Percentiles rank a stretch among this genome's conserved stretches.
Conservation (phyloP, 768 basidiomycete species). For the Phaffia tasmanica region DNA sequence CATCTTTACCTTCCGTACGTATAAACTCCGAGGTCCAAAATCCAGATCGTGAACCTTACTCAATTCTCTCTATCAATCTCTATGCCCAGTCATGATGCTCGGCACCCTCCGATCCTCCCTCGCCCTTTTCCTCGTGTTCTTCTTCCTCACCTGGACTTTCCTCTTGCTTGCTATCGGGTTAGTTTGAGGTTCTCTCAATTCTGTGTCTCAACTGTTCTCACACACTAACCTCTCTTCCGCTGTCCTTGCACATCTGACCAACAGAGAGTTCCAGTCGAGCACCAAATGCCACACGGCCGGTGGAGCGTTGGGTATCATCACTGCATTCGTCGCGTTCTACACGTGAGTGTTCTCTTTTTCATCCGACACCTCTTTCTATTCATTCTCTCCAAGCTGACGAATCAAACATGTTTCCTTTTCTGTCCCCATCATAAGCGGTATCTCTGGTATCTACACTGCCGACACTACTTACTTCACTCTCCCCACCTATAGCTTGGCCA, state of each 20-base stretch:
- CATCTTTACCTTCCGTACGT: conserved; percentile 17
- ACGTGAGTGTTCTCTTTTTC: background rate
- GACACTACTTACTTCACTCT: conserved; percentile 8
- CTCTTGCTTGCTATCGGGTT: background rate
- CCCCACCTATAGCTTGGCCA: too few species aligned
- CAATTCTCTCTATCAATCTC: too few species aligned
- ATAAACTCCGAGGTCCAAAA: too few species aligned
- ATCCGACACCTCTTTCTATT: too few species aligned
- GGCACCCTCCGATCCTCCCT: conserved; percentile 18
- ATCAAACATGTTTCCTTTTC: too few species aligned
- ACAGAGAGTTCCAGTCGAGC: conserved; percentile 14
- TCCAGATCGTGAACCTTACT: too few species aligned
- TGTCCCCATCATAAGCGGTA: background rate
- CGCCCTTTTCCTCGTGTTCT: conserved; percentile 23
- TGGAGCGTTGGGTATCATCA: conserved; percentile 21
- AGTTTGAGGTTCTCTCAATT: background rate
- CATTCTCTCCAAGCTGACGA: too few species aligned
- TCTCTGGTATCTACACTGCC: conserved; percentile 16
- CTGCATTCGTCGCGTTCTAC: conserved; percentile 22
- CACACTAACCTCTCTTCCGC: background rate
- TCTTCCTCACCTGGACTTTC: conserved; percentile 17
- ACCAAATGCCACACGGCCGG: conserved; percentile 21
- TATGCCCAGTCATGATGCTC: conserved; percentile 5
- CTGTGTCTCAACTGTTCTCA: conserved; percentile 1
- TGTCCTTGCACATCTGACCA: conserved; percentile 18